phyloP scores from a whole-genome alignment of 495 filamentous ascomycete species.

The Penicillium pancosmium region DNA sequence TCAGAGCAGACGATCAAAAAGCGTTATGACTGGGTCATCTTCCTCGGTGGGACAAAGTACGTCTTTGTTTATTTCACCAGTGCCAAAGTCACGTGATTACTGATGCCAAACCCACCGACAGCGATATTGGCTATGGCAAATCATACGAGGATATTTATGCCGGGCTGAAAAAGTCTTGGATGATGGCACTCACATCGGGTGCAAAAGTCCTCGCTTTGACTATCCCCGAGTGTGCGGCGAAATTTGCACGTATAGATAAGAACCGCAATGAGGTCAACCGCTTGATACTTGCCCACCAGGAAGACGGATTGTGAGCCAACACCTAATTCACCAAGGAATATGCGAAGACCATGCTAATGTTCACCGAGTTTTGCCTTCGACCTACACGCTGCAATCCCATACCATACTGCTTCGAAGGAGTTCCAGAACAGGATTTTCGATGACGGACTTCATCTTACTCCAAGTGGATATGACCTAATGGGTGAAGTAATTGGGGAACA shows the following conservation, averaged over 20 bases:
- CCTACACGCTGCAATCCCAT: constrained; percentile 53
- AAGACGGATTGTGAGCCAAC: constrained; percentile 47
- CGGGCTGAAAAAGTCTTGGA: constrained; percentile 48
- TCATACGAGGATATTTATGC: constrained; percentile 37
- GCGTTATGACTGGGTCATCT: constrained; percentile 42
- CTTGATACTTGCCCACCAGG: constrained; percentile 48
- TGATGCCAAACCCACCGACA: constrained; percentile 7
- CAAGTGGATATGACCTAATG: constrained; percentile 60
- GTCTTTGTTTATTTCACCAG: constrained; percentile 10
- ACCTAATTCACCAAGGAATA: neutral
- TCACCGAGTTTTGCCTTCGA: constrained; percentile 51
- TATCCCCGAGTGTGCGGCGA: constrained; percentile 54
- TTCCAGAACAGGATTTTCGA: constrained; percentile 56
- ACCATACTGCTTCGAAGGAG: constrained; percentile 44
- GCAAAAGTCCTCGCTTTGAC: constrained; percentile 62
- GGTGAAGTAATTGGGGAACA: constrained; percentile 50
- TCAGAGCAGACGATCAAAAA: constrained; percentile 35
- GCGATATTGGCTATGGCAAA: constrained; percentile 48
- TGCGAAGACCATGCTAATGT: neutral
- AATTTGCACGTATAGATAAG: constrained; percentile 29
- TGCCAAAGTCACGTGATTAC: constrained; percentile 8
- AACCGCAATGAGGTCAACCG: constrained; percentile 53
- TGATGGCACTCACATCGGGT: constrained; percentile 44
- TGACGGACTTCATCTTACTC: constrained; percentile 63
- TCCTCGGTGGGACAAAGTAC: constrained; percentile 64